Evolutionary conservation across 73 alveolate species (phyloP).

Genomic region (Paraurostyla sp.): DNA sequence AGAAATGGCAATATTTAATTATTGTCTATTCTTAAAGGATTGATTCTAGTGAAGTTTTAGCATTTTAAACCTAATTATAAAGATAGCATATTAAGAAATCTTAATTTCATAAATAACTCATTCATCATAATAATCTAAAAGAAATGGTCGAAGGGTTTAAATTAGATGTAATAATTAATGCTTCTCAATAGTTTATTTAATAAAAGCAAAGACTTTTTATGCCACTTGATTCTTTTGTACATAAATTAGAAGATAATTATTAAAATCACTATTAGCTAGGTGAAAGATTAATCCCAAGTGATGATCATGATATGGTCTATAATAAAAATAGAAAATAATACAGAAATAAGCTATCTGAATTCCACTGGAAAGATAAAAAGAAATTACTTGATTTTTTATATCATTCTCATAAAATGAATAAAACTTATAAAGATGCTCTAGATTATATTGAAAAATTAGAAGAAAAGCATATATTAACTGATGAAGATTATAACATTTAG

Average conservation of each 20-base stretch:
- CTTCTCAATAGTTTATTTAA: neutral
- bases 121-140: neutral
- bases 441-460: neutral
- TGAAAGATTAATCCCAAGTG: neutral
- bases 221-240: neutral
- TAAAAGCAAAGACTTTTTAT: neutral
- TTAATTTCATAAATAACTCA: neutral
- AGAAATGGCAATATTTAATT: slow-evolving; percentile 29
- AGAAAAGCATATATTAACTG: neutral
- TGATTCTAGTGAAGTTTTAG: neutral
- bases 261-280: slow-evolving; percentile 22
- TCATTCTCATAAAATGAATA: neutral
- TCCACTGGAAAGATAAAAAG: neutral
- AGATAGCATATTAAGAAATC: neutral
- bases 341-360: neutral
- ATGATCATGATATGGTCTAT: slow-evolving; percentile 8
- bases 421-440: neutral
- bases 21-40: neutral
- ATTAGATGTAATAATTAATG: neutral
- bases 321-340: neutral
- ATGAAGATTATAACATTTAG: neutral
- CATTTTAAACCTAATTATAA: neutral
- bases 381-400: neutral
- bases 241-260: neutral
- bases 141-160: neutral